These are phyloP conservation scores for Aegilops longissima DNA, from an alignment of 176 grass and related monocot genomes.

Conservation along the genomic window DNA sequence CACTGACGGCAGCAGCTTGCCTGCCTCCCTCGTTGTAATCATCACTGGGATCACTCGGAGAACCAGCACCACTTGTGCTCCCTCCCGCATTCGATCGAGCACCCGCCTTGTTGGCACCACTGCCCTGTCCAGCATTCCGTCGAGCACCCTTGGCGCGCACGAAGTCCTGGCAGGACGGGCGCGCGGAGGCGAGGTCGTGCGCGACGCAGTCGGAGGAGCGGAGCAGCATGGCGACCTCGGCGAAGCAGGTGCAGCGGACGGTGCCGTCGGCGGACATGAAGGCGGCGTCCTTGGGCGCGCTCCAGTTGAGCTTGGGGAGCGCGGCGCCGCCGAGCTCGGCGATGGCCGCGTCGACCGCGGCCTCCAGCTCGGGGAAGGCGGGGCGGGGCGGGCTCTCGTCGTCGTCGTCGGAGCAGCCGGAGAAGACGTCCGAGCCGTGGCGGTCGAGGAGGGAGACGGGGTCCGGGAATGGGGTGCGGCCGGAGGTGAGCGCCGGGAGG, in stretches of 20 bases:
- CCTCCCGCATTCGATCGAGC: background rate
- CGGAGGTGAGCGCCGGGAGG: conserved; percentile 50
- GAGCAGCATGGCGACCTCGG: conserved; percentile 75
- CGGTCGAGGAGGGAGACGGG: background rate
- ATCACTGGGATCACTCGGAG: background rate
- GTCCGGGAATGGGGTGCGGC: conserved; percentile 52
- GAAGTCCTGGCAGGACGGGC: conserved; percentile 42
- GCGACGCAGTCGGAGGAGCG: conserved; percentile 68
- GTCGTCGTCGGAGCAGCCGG: background rate
- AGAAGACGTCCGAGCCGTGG: conserved; percentile 23
- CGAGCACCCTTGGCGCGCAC: conserved; percentile 19
- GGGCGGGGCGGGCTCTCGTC: conserved; percentile 29
- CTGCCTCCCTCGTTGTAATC: background rate
- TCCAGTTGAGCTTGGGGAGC: conserved; percentile 89
- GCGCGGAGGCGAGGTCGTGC: conserved; percentile 57
- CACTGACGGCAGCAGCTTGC: background rate
- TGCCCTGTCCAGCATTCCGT: background rate
- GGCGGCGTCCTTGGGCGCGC: conserved; percentile 76
- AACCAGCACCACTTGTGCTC: background rate
- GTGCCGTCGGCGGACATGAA: conserved; percentile 76
- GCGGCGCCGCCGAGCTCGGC: conserved; percentile 57
- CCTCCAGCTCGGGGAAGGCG: conserved; percentile 72
- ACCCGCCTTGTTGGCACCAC: background rate
- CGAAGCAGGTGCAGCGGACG: conserved; percentile 57
- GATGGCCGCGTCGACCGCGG: conserved; percentile 66